phyloP scores from a whole-genome alignment of 2,329 filamentous ascomycete genomes.

The Magnaporthiopsis rhizophila region DNA sequence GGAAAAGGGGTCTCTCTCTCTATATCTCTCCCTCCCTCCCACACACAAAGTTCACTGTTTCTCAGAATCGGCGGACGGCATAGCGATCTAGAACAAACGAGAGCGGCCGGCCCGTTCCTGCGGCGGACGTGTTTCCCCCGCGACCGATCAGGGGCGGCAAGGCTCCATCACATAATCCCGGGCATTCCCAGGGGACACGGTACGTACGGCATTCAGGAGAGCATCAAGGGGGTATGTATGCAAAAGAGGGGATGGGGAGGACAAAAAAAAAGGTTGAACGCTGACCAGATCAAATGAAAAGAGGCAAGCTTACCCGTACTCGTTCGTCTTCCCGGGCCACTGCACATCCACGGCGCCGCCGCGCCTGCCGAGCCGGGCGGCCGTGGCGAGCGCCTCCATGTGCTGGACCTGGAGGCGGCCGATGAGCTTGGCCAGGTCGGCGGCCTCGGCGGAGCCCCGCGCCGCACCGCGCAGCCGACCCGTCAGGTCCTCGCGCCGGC shows the following conservation, averaged over 20 bases:
- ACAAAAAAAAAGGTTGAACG: neutral
- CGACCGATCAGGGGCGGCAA: no score
- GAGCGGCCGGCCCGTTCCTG: neutral
- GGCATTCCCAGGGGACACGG: no score
- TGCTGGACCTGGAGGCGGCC: slow-evolving; percentile 1
- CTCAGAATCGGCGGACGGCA: no score
- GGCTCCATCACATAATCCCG: no score
- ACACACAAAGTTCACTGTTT: no score
- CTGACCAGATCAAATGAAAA: neutral
- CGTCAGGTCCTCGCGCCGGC: slow-evolving; percentile 5
- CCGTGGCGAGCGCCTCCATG: slow-evolving; percentile 1
- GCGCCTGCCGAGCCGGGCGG: neutral
- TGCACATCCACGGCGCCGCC: slow-evolving; percentile 2
- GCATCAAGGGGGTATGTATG: no score
- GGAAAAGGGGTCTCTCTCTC: no score
- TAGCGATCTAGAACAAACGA: no score
- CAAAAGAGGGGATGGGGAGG: neutral
- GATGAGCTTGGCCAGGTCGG: neutral
- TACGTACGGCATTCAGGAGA: no score
- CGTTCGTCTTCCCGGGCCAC: slow-evolving; percentile 5
- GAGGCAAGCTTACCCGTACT: neutral
- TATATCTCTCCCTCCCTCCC: no score
- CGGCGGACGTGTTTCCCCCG: no score
- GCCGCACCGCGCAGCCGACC: neutral
- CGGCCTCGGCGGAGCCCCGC: slow-evolving; percentile 3